Base-by-base conservation (phyloP, 2,329 filamentous ascomycete genomes). In the Reticulascus tulasneorum region DNA sequence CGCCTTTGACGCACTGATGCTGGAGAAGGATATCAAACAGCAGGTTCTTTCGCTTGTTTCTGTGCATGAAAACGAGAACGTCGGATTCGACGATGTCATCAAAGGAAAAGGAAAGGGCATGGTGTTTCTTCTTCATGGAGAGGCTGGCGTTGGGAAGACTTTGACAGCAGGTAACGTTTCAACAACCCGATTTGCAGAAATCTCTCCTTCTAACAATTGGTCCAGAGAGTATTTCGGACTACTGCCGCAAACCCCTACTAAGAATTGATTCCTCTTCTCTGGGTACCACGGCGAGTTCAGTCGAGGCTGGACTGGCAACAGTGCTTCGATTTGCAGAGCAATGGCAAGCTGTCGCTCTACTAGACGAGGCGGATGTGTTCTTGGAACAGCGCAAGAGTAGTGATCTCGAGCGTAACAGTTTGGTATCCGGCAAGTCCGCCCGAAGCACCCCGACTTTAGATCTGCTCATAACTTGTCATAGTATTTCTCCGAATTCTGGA, bases 351-450 rank as follows among this genome's bases (percentile, higher is more conserved):
- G 84, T 94, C 7, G 66, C 94, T 0, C 74, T 94, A 3, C 75
- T 94, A 1, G 88, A 94, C 50, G 88, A 94, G 62, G 86, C 84
- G 2, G 85, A 90, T 49, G 83, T 89, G 6, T 89, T 90, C 63
- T 66, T 94, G 11, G 86, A 93, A 66, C n/a, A n/a, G n/a, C n/a
- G n/a, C n/a, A 84, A 86, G 58, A 79, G 88, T 3, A 84, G 86
- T 24, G 23, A 24, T n/a, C n/a, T 24, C n/a, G 23, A 9, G 23
- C 9, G 23, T 9, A 24, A 24, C 23, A n/a, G 23, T n/a, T n/a
- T 24, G n/a, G 23, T 24, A 24, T 9, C 23, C 9, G 23, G 23
- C n/a, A n/a, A 24, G 23, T 24, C 9, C 23, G 9, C 9, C 26
- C 12, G 5, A 16, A 15, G 7, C 8, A 9, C 6, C 12, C 5